Percentiles rank a stretch among this genome's conserved stretches.
These are phyloP conservation scores for Colletotrichum tanaceti DNA, from an alignment of 2,329 filamentous ascomycete species.

Conservation along the genomic window DNA sequence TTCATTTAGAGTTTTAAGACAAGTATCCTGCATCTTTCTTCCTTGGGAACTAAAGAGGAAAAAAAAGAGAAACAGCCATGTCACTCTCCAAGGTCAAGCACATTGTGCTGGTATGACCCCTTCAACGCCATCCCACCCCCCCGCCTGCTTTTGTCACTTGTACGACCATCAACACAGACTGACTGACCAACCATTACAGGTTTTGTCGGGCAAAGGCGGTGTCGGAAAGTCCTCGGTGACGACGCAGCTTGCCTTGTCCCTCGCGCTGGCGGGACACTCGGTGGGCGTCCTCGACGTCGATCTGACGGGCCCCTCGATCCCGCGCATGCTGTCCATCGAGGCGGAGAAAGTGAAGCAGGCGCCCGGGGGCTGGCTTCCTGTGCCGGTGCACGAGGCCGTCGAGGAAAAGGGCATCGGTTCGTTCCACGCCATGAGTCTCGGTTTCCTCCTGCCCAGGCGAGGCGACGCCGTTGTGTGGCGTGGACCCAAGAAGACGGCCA, in stretches of 20 bases:
- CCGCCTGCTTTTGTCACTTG: conserved; percentile 6
- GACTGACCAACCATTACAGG: conserved; percentile 52
- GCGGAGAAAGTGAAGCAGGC: conserved; percentile 90
- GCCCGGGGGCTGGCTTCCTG: conserved; percentile 91
- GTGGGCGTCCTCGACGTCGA: conserved; percentile 97
- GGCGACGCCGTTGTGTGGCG: conserved; percentile 97
- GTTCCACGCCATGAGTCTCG: conserved; percentile 89
- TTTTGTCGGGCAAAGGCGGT: conserved; percentile 96
- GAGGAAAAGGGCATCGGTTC: conserved; percentile 66
- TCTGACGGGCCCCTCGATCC: conserved; percentile 95
- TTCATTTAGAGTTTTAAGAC: background rate
- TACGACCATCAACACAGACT: background rate
- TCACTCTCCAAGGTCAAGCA: conserved; percentile 79
- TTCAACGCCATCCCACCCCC: background rate
- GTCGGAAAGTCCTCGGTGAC: conserved; percentile 99
- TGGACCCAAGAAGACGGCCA: conserved; percentile 98
- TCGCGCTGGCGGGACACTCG: conserved; percentile 85
- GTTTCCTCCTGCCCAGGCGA: conserved; percentile 84
- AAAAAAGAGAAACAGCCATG: conserved; percentile 56
- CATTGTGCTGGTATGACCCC: conserved; percentile 74
- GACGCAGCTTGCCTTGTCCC: conserved; percentile 90
- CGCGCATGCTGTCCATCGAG: conserved; percentile 92
- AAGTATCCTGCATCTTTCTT: no score
- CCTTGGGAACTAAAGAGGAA: no score
- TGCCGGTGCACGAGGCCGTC: conserved; percentile 78